These are phyloP conservation scores for Spatholobus suberectus DNA, from an alignment of 306 rosid species.

Conservation along the genomic window DNA sequence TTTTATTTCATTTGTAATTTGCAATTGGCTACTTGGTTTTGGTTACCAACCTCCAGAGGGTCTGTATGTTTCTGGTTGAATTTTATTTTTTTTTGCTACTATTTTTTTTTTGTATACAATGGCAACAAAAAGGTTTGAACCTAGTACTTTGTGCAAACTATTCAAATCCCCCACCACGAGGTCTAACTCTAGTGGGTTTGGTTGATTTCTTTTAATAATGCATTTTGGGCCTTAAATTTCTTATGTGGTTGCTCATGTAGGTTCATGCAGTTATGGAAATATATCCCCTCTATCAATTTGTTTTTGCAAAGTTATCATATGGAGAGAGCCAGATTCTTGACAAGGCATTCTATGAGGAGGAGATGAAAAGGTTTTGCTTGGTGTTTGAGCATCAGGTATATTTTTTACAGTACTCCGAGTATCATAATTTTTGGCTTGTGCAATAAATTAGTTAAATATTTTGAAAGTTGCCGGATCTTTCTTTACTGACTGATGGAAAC, in stretches of 20 bases:
- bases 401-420: not conserved
- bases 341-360: slow-evolving; percentile 99
- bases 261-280: slow-evolving; percentile 93
- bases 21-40: not conserved
- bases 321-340: slow-evolving; percentile 99
- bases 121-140: too few relatives aligned
- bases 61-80: too few relatives aligned
- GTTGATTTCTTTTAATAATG: slow-evolving; percentile 8
- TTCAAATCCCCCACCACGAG: too few relatives aligned
- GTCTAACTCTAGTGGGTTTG: too few relatives aligned
- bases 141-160: too few relatives aligned
- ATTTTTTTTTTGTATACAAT: too few relatives aligned
- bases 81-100: too few relatives aligned
- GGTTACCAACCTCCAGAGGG: not conserved
- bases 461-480: too few relatives aligned
- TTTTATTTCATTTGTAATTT: slow-evolving; percentile 21
- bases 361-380: slow-evolving; percentile 95
- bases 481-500: too few relatives aligned
- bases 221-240: slow-evolving; percentile 19
- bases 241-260: slow-evolving; percentile 51
- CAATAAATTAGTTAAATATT: too few relatives aligned
- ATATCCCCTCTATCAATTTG: slow-evolving; percentile 92
- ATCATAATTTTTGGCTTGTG: not conserved
- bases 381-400: slow-evolving; percentile 96
- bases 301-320: slow-evolving; percentile 85